Percentiles rank a stretch among this genome's conserved stretches.
Conservation (phyloP, 2,329 filamentous ascomycete species). For the Proliferodiscus dingleyae region DNA sequence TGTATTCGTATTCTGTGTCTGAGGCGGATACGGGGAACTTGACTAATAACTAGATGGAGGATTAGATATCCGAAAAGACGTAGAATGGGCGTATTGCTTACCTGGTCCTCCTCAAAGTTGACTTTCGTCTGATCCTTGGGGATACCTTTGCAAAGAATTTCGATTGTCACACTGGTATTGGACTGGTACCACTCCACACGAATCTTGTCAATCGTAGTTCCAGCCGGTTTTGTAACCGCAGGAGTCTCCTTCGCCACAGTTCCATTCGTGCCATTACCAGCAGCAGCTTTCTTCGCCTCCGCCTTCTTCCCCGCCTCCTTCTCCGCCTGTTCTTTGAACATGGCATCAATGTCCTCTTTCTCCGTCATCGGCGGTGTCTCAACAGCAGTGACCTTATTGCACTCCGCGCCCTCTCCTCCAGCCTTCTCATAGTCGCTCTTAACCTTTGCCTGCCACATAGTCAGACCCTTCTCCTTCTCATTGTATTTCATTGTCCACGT, state of each 20-base stretch:
- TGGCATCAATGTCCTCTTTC: constrained; percentile 4
- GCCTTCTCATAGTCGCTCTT: constrained; percentile 45
- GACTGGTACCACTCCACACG: constrained; percentile 68
- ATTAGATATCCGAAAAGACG: constrained; percentile 17
- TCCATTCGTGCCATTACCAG: background rate
- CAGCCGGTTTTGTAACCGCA: constrained; percentile 23
- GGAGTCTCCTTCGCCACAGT: constrained; percentile 30
- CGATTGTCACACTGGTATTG: constrained; percentile 54
- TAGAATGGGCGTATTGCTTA: constrained; percentile 12
- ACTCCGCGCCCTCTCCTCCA: constrained; percentile 43
- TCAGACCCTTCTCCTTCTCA: constrained; percentile 46
- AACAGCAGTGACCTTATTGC: constrained; percentile 38
- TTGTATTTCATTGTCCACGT: constrained; percentile 50
- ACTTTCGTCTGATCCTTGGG: constrained; percentile 50
- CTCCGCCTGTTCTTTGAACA: background rate
- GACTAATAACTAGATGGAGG: constrained; percentile 42
- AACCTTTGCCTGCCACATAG: constrained; percentile 56
- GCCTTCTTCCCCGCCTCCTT: constrained; percentile 1
- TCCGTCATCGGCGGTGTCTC: constrained; percentile 44
- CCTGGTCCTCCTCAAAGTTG: constrained; percentile 32
- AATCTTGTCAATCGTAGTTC: constrained; percentile 47
- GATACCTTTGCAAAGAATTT: constrained; percentile 61
- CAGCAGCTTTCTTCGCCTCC: constrained; percentile 3
- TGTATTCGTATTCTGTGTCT: constrained; percentile 50
- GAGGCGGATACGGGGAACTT: constrained; percentile 52